phyloP scores from a whole-genome alignment of 441 rosid genomes.

The Erysimum pusillum region DNA sequence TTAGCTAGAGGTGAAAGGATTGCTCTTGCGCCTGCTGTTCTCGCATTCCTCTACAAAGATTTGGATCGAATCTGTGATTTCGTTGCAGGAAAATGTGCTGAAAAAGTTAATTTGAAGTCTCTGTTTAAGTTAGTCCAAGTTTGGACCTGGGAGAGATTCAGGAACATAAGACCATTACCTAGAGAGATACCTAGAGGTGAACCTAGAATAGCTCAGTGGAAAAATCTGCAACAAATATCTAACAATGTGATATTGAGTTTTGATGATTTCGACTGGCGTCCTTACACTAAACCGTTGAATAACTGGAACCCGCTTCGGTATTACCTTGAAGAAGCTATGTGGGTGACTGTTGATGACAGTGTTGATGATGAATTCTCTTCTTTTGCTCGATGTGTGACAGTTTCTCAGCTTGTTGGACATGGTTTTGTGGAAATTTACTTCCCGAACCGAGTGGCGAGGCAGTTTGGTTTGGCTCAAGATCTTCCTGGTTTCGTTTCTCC shows the following conservation, averaged over 20 bases:
- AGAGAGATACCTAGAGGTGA: constrained; percentile 34
- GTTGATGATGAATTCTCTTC: constrained; percentile 49
- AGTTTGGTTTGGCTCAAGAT: constrained; percentile 71
- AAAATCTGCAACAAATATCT: background rate
- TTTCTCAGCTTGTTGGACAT: constrained; percentile 52
- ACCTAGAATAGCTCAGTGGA: constrained; percentile 62
- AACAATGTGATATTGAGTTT: constrained; percentile 36
- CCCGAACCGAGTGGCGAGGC: constrained; percentile 69
- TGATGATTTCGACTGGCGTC: constrained; percentile 62
- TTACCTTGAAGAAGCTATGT: constrained; percentile 49
- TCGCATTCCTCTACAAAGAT: constrained; percentile 52
- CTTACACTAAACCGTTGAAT: constrained; percentile 45
- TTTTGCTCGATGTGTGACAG: constrained; percentile 53
- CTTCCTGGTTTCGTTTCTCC: constrained; percentile 44
- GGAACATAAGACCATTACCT: constrained; percentile 42
- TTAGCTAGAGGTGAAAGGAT: constrained; percentile 55
- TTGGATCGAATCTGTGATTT: constrained; percentile 39
- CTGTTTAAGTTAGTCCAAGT: constrained; percentile 58
- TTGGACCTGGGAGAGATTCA: constrained; percentile 76
- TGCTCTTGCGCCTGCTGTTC: constrained; percentile 57
- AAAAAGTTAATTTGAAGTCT: constrained; percentile 27
- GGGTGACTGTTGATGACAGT: constrained; percentile 33
- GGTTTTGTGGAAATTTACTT: constrained; percentile 51
- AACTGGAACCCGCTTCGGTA: constrained; percentile 39
- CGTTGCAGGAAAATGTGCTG: background rate